Percentiles rank a stretch among this genome's conserved stretches.
These are phyloP conservation scores for Aspergillus melleus DNA, from an alignment of 2,329 filamentous ascomycete genomes.

Conservation along the genomic window DNA sequence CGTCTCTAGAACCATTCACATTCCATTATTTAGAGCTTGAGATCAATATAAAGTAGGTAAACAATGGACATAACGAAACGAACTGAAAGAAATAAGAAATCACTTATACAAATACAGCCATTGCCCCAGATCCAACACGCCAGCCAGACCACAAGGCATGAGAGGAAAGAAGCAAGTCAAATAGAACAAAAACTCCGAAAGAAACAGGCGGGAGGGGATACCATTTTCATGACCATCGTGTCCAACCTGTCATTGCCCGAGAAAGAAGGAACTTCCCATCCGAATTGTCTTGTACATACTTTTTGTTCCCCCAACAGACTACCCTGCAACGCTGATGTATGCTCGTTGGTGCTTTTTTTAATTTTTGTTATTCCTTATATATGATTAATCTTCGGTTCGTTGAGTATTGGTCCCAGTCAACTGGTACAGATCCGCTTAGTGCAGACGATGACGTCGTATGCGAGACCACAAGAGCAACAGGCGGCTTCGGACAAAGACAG, in stretches of 20 bases:
- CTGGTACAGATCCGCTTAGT: constrained; percentile 8
- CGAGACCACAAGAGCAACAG: constrained; percentile 10
- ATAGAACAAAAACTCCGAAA: constrained; percentile 17
- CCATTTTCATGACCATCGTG: constrained; percentile 11
- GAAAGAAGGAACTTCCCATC: constrained; percentile 1
- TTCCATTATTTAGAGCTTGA: constrained; percentile 33
- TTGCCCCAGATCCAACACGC: constrained; percentile 27
- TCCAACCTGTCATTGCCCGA: constrained; percentile 4
- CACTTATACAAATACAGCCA: constrained; percentile 34
- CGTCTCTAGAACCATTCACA: constrained; percentile 18
- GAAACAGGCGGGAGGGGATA: constrained; percentile 10
- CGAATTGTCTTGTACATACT: constrained; percentile 1
- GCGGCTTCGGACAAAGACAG: constrained; percentile 8
- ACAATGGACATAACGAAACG: constrained; percentile 19
- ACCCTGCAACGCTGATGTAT: background rate
- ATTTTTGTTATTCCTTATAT: background rate
- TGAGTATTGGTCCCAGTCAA: background rate
- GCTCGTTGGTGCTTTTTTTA: background rate
- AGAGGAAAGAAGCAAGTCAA: constrained; percentile 16
- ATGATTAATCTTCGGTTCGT: background rate
- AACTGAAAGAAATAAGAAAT: constrained; percentile 20
- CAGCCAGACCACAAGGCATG: constrained; percentile 24
- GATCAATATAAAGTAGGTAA: constrained; percentile 17
- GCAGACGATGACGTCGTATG: constrained; percentile 8
- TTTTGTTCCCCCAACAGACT: constrained; percentile 4